Conservation (phyloP, 2,329 filamentous ascomycete genomes). For the Chalaropsis thielavioides region DNA sequence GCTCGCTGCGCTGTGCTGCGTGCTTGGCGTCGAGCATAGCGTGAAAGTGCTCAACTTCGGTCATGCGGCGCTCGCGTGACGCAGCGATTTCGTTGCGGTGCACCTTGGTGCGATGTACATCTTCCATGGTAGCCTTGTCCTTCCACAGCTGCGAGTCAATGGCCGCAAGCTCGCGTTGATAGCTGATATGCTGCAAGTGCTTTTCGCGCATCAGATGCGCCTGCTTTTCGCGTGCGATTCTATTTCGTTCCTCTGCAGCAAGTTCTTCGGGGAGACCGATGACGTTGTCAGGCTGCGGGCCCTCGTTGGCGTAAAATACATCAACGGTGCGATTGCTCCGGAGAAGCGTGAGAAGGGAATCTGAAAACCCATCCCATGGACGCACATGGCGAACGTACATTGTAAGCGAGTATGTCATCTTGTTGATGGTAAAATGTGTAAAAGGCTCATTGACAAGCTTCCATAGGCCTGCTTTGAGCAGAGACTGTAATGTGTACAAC, state of each 20-base stretch:
- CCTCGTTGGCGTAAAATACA: slow-evolving; percentile 39
- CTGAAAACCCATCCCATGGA: slow-evolving; percentile 1
- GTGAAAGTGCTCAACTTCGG: slow-evolving; percentile 33
- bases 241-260: slow-evolving; percentile 35
- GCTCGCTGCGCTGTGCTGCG: slow-evolving; percentile 24
- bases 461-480: slow-evolving; percentile 51
- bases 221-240: slow-evolving; percentile 33
- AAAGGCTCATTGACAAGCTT: slow-evolving; percentile 46
- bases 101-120: slow-evolving; percentile 33
- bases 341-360: slow-evolving; percentile 33
- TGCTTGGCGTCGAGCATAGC: slow-evolving; percentile 24
- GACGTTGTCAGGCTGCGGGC: slow-evolving; percentile 39
- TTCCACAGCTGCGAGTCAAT: slow-evolving; percentile 38
- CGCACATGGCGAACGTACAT: slow-evolving; percentile 43
- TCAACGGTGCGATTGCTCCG: slow-evolving; percentile 38
- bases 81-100: slow-evolving; percentile 33
- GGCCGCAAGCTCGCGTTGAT: slow-evolving; percentile 36
- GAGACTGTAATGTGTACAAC: slow-evolving; percentile 38
- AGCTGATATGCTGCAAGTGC: slow-evolving; percentile 33
- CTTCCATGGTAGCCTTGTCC: slow-evolving; percentile 37
- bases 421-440: slow-evolving; percentile 39
- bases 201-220: slow-evolving; percentile 35
- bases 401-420: slow-evolving; percentile 47
- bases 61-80: slow-evolving; percentile 31
- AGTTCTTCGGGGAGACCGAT: slow-evolving; percentile 38